Base-by-base conservation (phyloP, 2,329 filamentous ascomycete genomes). In the Hypomyces perniciosus region DNA sequence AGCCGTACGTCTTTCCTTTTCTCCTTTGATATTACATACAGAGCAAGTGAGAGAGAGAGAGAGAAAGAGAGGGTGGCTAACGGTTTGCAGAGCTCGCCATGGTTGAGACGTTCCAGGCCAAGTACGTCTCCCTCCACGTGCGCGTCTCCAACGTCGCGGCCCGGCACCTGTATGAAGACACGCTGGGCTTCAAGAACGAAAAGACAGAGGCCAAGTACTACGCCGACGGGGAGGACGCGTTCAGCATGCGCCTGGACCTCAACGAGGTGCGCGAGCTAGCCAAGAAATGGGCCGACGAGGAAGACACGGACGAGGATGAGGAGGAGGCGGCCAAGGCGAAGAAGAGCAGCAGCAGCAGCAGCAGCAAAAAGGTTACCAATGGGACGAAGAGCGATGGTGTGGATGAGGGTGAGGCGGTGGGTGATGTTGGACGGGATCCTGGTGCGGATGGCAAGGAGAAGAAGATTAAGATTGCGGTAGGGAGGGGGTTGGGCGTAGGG, bases 211-310 rank as follows among this genome's bases (percentile, higher is more conserved):
- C 80, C 44, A 93, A 91, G 72, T 96, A 96, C 79, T 99, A 99
- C 68, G 93, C 93, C 52, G 93, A 99, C 68, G 92, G 92, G 54
- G 93, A 99, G 74, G 90, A 99, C 73, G 93, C 93, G 35, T 96
- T 84, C 67, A 88, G 84, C 65, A 99, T 99, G 93, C 85, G 84
- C 56, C 87, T 96, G 68, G 86, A 97, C 63, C 78, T 99, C 40
- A 73, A 79, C 53, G 74, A 77, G 58, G 76, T 87, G 65, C 68
- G 74, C 55, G 72, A 74, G 52, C 71, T 73, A 63, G 62, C 74
- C 48, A 67, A 76, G 42, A 72, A 69, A 26, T 72, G 62, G 31
- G 59, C 62, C 6, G 62, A 59, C 13, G 65, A 64, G 42, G 56
- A 58, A 13, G 55, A 56, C 10, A 61, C 55, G 50, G 63, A 76